phyloP scores from a whole-genome alignment of 495 filamentous ascomycete species.

The Staphylotrichum longicolle region DNA sequence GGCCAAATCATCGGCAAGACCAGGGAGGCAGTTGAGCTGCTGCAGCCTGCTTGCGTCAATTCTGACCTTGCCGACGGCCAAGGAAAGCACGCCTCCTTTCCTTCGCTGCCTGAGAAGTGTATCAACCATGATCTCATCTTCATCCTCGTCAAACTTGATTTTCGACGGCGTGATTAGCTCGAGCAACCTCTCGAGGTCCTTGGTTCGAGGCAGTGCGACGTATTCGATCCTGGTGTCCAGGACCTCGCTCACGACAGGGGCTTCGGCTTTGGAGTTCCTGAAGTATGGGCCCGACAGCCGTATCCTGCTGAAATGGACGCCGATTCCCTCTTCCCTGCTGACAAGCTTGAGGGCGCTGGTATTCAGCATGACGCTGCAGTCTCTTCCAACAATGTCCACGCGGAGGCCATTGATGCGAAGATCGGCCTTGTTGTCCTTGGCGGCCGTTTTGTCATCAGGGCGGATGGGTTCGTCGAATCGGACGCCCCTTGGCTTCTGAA shows the following conservation, averaged over 20 bases:
- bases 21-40: conserved; percentile 61
- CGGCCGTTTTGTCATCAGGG: conserved; percentile 45
- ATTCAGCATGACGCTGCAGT: conserved; percentile 67
- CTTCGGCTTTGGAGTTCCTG: conserved; percentile 46
- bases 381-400: conserved; percentile 70
- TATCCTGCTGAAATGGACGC: conserved; percentile 71
- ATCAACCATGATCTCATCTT: conserved; percentile 91
- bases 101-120: conserved; percentile 84
- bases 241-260: conserved; percentile 52
- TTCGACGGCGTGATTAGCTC: conserved; percentile 88
- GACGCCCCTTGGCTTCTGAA: conserved; percentile 58
- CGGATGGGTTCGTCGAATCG: conserved; percentile 63
- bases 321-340: conserved; percentile 63
- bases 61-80: conserved; percentile 61
- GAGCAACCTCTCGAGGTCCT: conserved; percentile 77
- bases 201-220: conserved; percentile 66
- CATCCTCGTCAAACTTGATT: conserved; percentile 81
- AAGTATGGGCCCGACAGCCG: conserved; percentile 68
- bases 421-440: conserved; percentile 65
- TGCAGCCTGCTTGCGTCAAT: conserved; percentile 56
- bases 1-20: conserved; percentile 71
- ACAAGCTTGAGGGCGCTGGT: conserved; percentile 80
- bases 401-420: conserved; percentile 72
- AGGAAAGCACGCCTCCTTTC: conserved; percentile 80
- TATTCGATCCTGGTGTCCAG: conserved; percentile 71